Evolutionary conservation across 1,284 basidiomycete species (phyloP), one percentile per base, ranked within the genome.

Genomic region (Ganoderma meredithae): DNA sequence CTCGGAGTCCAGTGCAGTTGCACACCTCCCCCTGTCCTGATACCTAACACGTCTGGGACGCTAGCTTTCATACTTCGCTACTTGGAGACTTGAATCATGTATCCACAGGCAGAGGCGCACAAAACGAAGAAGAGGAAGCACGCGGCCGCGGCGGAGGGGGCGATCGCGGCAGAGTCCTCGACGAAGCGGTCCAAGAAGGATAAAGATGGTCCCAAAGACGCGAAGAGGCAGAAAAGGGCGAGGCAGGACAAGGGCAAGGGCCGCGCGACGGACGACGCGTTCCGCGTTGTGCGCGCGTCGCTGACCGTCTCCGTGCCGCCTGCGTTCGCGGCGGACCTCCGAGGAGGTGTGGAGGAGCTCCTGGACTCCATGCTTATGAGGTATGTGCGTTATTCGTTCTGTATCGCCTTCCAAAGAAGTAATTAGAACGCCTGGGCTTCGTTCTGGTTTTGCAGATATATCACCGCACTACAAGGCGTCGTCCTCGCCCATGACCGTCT

Each of bases 281-380:
- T 96, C 77, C 84, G 87, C 71, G 81, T 90, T 61, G 83, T 94
- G 70, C 84, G 83, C 27, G 88, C 93, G 19, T 86, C 88, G 19
- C 85, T 96, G 73, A 82, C 86, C 25, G 81, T 97, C 44, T 91
- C 94, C n/a, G 85, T 98, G 25, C 88, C 96, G 27, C 96, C 96
- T 1, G 85, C 92, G 65, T 97, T 95, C 79, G 86, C 93, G 10
- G 86, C 81, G 61, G 88, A 92, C 80, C 88, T 90, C 58, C 82
- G 85, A 36, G 83, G 81, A 55, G 96, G 96, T 12, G 94, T 90
- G 15, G 87, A 91, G 75, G 95, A 98, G 80, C 90, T 95, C 86
- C 82, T 98, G 36, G 95, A 98, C 79, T 94, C 92, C 12, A 93
- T 97, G 91, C 83, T 97, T 31, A 97, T 98, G 96, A 88, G 94